Evolutionary conservation across 2,329 filamentous ascomycete species (phyloP).

Genomic region (Aphanoascus verrucosus): DNA sequence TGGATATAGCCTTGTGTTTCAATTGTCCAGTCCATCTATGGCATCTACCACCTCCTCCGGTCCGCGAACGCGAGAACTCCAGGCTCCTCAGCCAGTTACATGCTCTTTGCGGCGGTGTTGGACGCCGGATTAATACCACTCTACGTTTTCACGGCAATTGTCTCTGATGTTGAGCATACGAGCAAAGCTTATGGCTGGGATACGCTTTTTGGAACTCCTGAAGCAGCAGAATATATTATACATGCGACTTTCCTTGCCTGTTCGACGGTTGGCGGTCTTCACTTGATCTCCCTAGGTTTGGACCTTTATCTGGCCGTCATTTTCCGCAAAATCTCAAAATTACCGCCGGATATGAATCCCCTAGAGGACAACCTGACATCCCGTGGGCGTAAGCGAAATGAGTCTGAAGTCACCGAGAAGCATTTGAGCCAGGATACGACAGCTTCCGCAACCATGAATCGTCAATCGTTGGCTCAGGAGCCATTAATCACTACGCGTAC

Average conservation of each 20-base stretch:
- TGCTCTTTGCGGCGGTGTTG: constrained; percentile 66
- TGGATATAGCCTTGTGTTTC: constrained; percentile 59
- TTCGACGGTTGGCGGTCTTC: constrained; percentile 53
- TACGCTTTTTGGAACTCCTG: constrained; percentile 52
- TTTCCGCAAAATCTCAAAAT: constrained; percentile 68
- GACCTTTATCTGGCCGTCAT: constrained; percentile 65
- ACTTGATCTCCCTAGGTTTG: constrained; percentile 58
- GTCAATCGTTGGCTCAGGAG: constrained; percentile 31
- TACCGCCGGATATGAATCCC: constrained; percentile 93
- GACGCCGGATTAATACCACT: constrained; percentile 58
- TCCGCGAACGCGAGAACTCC: constrained; percentile 61
- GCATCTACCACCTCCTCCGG: constrained; percentile 66
- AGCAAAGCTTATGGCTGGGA: constrained; percentile 47
- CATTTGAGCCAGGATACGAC: constrained; percentile 46
- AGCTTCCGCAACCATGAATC: constrained; percentile 28
- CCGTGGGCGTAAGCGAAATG: constrained; percentile 62
- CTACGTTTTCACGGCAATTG: constrained; percentile 49
- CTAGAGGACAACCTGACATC: constrained; percentile 77
- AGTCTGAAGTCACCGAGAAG: constrained; percentile 52
- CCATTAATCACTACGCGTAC: constrained; percentile 37
- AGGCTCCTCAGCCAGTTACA: constrained; percentile 75
- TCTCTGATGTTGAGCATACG: constrained; percentile 44
- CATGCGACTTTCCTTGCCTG: constrained; percentile 59
- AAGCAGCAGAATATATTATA: constrained; percentile 49
- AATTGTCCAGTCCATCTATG: constrained; percentile 62